These are phyloP conservation scores for Leishmania gerbilli DNA, from an alignment of 208 protist genomes.

Conservation along the genomic window DNA sequence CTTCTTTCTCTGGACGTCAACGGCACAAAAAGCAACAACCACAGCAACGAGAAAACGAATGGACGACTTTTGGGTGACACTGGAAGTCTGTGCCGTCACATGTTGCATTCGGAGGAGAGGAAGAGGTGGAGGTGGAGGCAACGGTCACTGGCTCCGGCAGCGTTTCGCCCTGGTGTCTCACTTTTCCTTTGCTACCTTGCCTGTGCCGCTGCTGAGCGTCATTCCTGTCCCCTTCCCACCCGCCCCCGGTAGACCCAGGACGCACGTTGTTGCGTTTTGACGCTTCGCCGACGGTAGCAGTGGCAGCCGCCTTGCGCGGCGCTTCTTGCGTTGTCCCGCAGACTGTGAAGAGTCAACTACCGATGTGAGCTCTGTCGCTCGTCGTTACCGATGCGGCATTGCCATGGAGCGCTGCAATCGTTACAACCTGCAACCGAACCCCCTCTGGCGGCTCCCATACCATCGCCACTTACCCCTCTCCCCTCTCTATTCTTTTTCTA, in stretches of 20 bases:
- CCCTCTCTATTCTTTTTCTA: neutral
- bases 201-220: neutral
- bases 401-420: neutral
- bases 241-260: neutral
- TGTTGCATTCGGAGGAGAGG: neutral
- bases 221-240: neutral
- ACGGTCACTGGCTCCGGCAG: neutral
- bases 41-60: neutral
- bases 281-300: neutral
- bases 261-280: neutral
- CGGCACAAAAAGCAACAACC: neutral
- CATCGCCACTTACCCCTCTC: neutral
- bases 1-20: neutral
- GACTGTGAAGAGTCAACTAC: neutral
- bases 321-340: neutral
- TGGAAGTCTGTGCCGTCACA: neutral
- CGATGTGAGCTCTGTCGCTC: neutral
- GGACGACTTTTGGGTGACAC: neutral
- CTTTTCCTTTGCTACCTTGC: neutral
- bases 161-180: neutral
- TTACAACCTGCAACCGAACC: neutral
- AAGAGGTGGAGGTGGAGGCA: neutral
- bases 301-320: neutral
- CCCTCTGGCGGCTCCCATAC: neutral
- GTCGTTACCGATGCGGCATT: neutral